Evolutionary conservation across 2,329 filamentous ascomycete genomes (phyloP), one percentile per base, ranked within the genome.

Genomic region (Anthostomella pinea): DNA sequence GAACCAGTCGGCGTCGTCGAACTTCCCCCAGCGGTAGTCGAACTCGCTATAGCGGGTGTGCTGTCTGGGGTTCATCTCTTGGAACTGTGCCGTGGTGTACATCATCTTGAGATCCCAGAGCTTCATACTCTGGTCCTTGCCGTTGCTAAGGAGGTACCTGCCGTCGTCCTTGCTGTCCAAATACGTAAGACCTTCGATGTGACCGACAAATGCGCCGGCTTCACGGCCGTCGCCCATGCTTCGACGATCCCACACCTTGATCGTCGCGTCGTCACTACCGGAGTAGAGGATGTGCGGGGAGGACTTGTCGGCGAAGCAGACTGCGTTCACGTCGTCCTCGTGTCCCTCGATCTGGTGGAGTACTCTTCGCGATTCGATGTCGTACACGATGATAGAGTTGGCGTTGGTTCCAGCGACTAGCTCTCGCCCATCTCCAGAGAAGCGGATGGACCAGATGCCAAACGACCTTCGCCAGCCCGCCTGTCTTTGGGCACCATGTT

Each of bases 91-190:
- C 1, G 84, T 83, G 5, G 81, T 81, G 71, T 93, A 86, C 74
- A 89, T 91, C 73, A 87, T 94, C 33, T 91, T 76, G 38, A 96
- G 61, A 60, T 98, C 93, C 93, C 93, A 98, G 0, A 98, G 74
- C 65, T 97, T 97, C 79, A 95, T 95, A 26, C 83, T 91, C 62
- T 97, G 93, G 57, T 98, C 93, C 59, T 97, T 98, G 44, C 81
- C 87, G 54, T 98, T 98, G 49, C 84, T 90, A 17, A 98, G 77
- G 7, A 97, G 85, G 60, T 97, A 97, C 38, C 81, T 70, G 4
- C 81, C 81, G 55, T 85, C 81, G 33, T 79, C 79, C 54, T 85
- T 85, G 61, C 76, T 81, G 60, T 85, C 81, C 37, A 85, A 73
- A 53, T 84, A 84, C 0, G 81, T 85, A 32, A 85, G 54, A 3